These are phyloP conservation scores for Schwanniomyces polymorphus DNA, from an alignment of 805 yeast species.

Conservation along the genomic window DNA sequence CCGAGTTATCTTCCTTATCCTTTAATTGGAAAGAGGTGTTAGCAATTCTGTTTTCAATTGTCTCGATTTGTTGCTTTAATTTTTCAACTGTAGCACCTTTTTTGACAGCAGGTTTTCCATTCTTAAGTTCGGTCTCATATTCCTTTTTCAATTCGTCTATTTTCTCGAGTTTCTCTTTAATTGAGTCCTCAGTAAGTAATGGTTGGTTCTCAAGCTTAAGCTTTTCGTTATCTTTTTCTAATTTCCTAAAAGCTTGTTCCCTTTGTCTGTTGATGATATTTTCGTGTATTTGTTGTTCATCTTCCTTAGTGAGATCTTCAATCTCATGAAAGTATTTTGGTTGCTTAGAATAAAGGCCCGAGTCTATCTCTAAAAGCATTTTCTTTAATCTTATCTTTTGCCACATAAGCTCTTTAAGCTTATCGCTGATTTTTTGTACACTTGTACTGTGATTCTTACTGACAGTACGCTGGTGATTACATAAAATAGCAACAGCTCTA, in stretches of 20 bases:
- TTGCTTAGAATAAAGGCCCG: constrained; percentile 48
- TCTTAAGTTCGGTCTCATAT: constrained; percentile 56
- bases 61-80: constrained; percentile 67
- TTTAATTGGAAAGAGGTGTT: constrained; percentile 73
- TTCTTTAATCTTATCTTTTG: constrained; percentile 72
- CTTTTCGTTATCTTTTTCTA: constrained; percentile 77
- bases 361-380: constrained; percentile 68
- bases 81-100: constrained; percentile 61
- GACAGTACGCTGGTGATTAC: constrained; percentile 96
- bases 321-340: constrained; percentile 66
- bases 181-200: constrained; percentile 51
- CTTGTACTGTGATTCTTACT: constrained; percentile 80
- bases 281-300: constrained; percentile 57
- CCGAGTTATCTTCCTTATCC: constrained; percentile 92
- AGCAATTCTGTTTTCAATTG: constrained; percentile 66
- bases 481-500: constrained; percentile 89
- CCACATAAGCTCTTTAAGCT: constrained; percentile 81
- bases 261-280: constrained; percentile 63
- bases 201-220: constrained; percentile 56
- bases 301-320: constrained; percentile 65
- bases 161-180: constrained; percentile 57
- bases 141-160: constrained; percentile 52
- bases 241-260: constrained; percentile 64
- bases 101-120: constrained; percentile 59
- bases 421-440: constrained; percentile 76